These are phyloP conservation scores for Mycena kentingensis DNA, from an alignment of 768 basidiomycete species.

Conservation along the genomic window DNA sequence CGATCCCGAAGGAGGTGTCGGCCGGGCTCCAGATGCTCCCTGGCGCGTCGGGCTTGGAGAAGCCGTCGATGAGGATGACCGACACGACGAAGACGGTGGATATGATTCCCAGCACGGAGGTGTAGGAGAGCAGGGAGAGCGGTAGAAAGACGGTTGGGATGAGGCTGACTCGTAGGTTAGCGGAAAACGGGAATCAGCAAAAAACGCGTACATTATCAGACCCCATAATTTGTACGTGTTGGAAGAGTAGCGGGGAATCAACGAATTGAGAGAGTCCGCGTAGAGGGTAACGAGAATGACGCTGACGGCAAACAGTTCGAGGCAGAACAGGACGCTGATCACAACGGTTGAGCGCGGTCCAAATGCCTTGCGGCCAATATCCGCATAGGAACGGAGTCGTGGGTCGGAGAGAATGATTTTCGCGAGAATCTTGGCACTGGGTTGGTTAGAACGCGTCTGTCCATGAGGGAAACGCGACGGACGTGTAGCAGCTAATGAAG, in stretches of 20 bases:
- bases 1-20: conserved; percentile 61
- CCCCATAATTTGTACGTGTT: conserved; percentile 78
- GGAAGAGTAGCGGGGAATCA: conserved; percentile 71
- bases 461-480: conserved; percentile 32
- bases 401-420: conserved; percentile 72
- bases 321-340: conserved; percentile 77
- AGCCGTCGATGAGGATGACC: conserved; percentile 83
- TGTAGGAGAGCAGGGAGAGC: conserved; percentile 80
- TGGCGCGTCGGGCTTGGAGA: conserved; percentile 69
- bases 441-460: background rate
- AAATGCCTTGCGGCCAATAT: conserved; percentile 90
- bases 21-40: conserved; percentile 83
- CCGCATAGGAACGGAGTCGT: conserved; percentile 80
- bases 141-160: conserved; percentile 89
- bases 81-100: conserved; percentile 75
- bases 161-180: no score
- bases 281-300: conserved; percentile 87
- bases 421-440: conserved; percentile 86
- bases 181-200: no score
- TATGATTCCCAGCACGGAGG: conserved; percentile 82
- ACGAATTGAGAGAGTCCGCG: conserved; percentile 79
- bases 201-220: conserved; percentile 57
- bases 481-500: conserved; percentile 88
- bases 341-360: conserved; percentile 68
- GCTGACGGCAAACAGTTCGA: conserved; percentile 85